These are phyloP conservation scores for Cokeromyces recurvatus DNA, from an alignment of 371 early-diverging fungal genomes.

Conservation along the genomic window DNA sequence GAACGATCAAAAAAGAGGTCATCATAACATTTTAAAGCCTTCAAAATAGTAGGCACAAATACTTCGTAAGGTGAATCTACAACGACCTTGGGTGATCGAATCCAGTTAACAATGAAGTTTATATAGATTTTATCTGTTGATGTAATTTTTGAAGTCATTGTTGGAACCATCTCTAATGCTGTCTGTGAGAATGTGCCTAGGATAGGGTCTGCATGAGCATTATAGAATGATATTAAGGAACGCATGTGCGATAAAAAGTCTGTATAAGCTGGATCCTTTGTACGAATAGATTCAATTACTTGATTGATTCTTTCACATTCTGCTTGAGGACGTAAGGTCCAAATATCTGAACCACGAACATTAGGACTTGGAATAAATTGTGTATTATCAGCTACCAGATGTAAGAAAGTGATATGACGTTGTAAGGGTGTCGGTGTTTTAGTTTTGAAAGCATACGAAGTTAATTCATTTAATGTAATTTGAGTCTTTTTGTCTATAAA, in stretches of 20 bases:
- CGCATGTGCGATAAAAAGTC: conserved; percentile 47
- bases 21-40: conserved; percentile 58
- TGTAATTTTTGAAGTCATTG: conserved; percentile 29
- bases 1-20: conserved; percentile 37
- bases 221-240: conserved; percentile 37
- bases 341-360: conserved; percentile 44
- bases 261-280: conserved; percentile 26
- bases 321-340: conserved; percentile 43
- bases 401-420: conserved; percentile 58
- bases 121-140: conserved; percentile 55
- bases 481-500: conserved; percentile 18
- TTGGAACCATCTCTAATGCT: conserved; percentile 3
- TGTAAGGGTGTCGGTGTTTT: conserved; percentile 20
- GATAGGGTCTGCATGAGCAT: conserved; percentile 28
- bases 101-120: conserved; percentile 54
- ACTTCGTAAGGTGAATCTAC: conserved; percentile 41
- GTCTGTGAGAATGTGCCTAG: conserved; percentile 18
- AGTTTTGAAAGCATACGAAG: conserved; percentile 34
- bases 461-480: conserved; percentile 29
- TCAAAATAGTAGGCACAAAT: conserved; percentile 55
- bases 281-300: conserved; percentile 53
- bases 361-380: conserved; percentile 44
- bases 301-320: conserved; percentile 40
- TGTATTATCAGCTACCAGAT: conserved; percentile 45
- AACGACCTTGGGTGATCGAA: conserved; percentile 37